These are phyloP conservation scores for Aspergillus fumigatiaffinis DNA, from an alignment of 2,329 filamentous ascomycete species.

Conservation along the genomic window DNA sequence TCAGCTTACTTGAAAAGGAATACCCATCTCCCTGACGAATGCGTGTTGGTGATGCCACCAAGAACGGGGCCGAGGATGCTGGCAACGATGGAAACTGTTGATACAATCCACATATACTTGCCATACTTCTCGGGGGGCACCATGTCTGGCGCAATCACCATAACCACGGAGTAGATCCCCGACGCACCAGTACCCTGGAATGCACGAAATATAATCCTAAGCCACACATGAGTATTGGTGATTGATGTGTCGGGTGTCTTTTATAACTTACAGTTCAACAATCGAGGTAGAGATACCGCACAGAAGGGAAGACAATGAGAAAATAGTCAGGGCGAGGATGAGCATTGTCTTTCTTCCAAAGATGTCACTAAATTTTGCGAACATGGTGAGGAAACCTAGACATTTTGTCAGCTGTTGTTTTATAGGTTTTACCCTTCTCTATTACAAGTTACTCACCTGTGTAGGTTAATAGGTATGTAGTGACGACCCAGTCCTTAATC, in stretches of 20 bases:
- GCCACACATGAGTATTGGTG: neutral
- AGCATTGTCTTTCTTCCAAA: neutral
- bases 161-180: neutral
- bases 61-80: neutral
- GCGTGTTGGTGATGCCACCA: neutral
- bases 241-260: neutral
- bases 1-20: neutral
- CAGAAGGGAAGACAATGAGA: neutral
- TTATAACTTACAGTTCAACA: neutral
- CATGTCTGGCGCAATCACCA: neutral
- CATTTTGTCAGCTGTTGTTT: too few species aligned
- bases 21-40: neutral
- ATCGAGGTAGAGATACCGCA: neutral
- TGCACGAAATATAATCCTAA: neutral
- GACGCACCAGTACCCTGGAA: neutral
- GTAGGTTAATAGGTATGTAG: too few species aligned
- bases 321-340: neutral
- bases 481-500: too few species aligned
- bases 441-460: too few species aligned
- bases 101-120: neutral
- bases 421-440: neutral
- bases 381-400: neutral
- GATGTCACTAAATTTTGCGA: neutral
- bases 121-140: neutral
- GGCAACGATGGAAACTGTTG: neutral